Evolutionary conservation across 805 yeast species (phyloP).

Genomic region (Teunomyces funiuensis): DNA sequence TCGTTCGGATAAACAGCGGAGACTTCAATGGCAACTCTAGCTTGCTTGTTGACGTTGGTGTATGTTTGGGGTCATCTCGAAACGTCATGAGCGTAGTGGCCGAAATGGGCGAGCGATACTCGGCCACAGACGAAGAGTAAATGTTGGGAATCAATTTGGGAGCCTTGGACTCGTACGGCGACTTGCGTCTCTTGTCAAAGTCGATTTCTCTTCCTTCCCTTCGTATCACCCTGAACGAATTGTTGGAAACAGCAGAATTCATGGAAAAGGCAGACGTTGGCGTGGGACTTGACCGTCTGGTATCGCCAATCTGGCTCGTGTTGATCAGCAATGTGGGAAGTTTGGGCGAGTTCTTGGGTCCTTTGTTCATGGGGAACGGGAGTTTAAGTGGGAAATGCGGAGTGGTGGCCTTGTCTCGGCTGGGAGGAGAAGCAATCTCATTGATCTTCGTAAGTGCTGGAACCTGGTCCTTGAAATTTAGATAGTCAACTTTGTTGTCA

Average conservation of each 20-base stretch:
- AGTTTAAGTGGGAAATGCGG: constrained; percentile 16
- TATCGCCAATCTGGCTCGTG: constrained; percentile 10
- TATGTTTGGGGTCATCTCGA: constrained; percentile 18
- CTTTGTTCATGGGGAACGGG: constrained; percentile 14
- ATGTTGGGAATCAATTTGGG: constrained; percentile 38
- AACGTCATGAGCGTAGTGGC: constrained; percentile 34
- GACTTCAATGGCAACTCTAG: neutral
- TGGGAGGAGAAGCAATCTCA: neutral
- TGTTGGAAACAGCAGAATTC: constrained; percentile 9
- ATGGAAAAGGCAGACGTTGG: constrained; percentile 3
- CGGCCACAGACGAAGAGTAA: constrained; percentile 32
- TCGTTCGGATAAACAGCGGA: constrained; percentile 1
- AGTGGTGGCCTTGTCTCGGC: constrained; percentile 2
- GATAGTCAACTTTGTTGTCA: constrained; percentile 49
- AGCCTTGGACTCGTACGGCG: constrained; percentile 59
- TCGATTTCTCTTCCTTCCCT: constrained; percentile 72
- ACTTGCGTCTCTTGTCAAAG: constrained; percentile 73
- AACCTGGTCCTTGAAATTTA: constrained; percentile 52
- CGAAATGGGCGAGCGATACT: constrained; percentile 35
- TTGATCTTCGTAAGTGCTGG: neutral
- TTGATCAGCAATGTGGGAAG: constrained; percentile 18
- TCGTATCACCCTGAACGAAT: constrained; percentile 66
- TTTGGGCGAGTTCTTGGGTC: constrained; percentile 5
- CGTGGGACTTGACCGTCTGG: neutral
- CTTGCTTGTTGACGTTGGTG: neutral